Evolutionary conservation across 2,329 filamentous ascomycete genomes (phyloP).

Genomic region (Aspergillus ochraceoroseus): DNA sequence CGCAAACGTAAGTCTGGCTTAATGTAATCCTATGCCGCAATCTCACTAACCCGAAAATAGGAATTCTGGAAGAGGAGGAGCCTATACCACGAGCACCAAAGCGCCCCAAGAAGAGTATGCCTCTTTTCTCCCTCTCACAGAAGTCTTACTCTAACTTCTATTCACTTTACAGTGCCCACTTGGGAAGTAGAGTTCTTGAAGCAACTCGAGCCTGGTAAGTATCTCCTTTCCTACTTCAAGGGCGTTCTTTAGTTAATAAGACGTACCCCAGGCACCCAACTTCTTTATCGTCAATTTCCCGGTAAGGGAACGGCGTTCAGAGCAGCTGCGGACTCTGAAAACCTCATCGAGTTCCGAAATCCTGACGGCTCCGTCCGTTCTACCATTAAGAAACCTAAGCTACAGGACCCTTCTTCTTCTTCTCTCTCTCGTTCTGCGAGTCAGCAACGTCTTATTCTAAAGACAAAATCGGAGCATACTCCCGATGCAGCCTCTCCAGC

Average conservation of each 20-base stretch:
- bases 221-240: no score
- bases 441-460: conserved; percentile 43
- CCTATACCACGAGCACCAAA: conserved; percentile 43
- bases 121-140: background rate
- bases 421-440: conserved; percentile 35
- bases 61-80: conserved; percentile 48
- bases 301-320: conserved; percentile 5
- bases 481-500: conserved; percentile 42
- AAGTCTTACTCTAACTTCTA: background rate
- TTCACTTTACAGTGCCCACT: conserved; percentile 2
- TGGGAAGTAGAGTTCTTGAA: conserved; percentile 7
- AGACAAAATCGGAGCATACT: conserved; percentile 43
- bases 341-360: conserved; percentile 11
- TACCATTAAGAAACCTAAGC: conserved; percentile 33
- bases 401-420: conserved; percentile 37
- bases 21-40: background rate
- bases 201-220: conserved; percentile 9
- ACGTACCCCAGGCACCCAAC: conserved; percentile 1
- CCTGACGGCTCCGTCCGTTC: conserved; percentile 9
- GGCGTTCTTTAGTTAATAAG: no score
- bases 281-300: background rate
- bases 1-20: conserved; percentile 39
- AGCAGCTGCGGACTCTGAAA: conserved; percentile 6
- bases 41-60: conserved; percentile 23
- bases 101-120: conserved; percentile 42